A percentile compares a stretch with the other conserved stretches of the same genome.
Conservation (phyloP, 2,329 filamentous ascomycete species). For the Hymenoscyphus fructigenus region DNA sequence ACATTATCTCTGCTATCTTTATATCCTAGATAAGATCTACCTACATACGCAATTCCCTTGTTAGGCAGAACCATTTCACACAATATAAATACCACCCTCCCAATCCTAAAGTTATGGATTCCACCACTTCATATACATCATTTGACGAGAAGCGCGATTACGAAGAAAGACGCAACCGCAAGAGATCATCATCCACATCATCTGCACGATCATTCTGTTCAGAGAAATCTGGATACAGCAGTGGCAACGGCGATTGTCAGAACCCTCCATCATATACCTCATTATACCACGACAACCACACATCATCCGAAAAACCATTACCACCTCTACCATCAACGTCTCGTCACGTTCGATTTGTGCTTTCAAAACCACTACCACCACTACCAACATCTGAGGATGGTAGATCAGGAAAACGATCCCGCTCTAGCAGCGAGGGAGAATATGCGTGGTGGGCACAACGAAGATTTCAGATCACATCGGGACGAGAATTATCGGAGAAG, state of each 20-base stretch:
- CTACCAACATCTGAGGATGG: neutral
- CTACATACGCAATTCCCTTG: neutral
- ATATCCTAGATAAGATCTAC: neutral
- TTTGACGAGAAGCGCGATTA: conserved; percentile 15
- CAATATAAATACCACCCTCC: neutral
- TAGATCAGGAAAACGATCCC: neutral
- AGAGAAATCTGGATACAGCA: conserved; percentile 3
- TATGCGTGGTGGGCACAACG: conserved; percentile 12
- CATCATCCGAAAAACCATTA: conserved; percentile 1
- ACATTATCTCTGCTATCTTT: neutral
- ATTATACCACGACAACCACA: neutral
- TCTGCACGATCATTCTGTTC: conserved; percentile 1
- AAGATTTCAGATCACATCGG: neutral
- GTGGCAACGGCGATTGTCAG: neutral
- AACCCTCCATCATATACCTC: neutral
- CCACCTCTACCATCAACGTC: neutral
- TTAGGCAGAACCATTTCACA: neutral
- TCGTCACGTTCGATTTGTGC: conserved; percentile 7
- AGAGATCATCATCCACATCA: neutral
- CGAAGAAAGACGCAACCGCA: conserved; percentile 12
- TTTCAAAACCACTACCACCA: conserved; percentile 6
- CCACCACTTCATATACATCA: neutral
- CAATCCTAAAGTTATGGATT: neutral
- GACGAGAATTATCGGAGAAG: conserved; percentile 5
- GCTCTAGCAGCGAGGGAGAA: conserved; percentile 4